Percentiles rank a stretch among this genome's conserved stretches.
phyloP scores from a whole-genome alignment of 1,284 basidiomycete genomes.

The Ustilago xerochloae region DNA sequence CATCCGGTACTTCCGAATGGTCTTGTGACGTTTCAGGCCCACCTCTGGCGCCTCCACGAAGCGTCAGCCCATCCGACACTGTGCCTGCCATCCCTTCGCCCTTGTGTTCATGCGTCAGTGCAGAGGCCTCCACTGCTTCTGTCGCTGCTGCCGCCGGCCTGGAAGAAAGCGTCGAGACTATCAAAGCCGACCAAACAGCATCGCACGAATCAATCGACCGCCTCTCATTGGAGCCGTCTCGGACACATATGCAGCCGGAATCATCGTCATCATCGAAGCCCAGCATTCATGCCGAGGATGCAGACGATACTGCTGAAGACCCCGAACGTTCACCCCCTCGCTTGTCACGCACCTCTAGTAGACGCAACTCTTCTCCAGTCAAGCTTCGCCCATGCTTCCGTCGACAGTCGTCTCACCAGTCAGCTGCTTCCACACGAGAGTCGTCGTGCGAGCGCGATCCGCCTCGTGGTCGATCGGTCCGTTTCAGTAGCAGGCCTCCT shows the following conservation, averaged over 20 bases:
- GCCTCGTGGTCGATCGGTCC: conserved; percentile 51
- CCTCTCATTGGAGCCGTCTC: neutral
- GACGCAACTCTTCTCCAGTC: conserved; percentile 55
- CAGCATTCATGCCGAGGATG: neutral
- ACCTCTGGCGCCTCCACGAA: conserved; percentile 47
- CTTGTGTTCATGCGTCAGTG: conserved; percentile 53
- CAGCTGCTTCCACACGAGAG: conserved; percentile 35
- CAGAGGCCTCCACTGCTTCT: conserved; percentile 20
- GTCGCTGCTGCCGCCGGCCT: conserved; percentile 4
- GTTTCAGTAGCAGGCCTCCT: conserved; percentile 62
- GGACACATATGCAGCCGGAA: neutral
- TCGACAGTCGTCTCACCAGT: conserved; percentile 46
- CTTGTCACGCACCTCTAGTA: conserved; percentile 25
- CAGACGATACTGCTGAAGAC: neutral
- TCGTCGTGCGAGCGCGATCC: conserved; percentile 59
- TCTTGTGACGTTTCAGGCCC: conserved; percentile 52
- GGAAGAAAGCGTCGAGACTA: conserved; percentile 53
- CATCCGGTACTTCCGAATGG: conserved; percentile 36
- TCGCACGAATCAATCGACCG: neutral
- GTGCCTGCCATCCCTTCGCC: conserved; percentile 61
- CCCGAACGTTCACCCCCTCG: conserved; percentile 26
- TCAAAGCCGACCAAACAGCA: conserved; percentile 16
- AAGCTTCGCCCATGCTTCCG: conserved; percentile 63
- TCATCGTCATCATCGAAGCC: neutral
- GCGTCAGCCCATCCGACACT: conserved; percentile 57